Conservation (phyloP, 148 eudicot species). For the Gaultheria prostrata region DNA sequence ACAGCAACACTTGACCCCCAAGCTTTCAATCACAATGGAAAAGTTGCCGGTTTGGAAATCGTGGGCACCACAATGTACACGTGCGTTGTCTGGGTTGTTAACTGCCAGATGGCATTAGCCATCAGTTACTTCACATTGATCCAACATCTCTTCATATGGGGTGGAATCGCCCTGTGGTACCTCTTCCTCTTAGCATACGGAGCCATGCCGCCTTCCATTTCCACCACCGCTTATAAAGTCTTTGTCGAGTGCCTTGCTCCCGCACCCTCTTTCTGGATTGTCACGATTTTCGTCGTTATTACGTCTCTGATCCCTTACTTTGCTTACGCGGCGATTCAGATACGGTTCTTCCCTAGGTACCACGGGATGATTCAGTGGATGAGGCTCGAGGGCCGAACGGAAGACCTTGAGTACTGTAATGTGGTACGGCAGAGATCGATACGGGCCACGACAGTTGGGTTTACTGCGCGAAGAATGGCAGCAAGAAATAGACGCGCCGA, state of each 20-base stretch:
- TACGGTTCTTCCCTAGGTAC: conserved; percentile 78
- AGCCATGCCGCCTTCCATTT: conserved; percentile 37
- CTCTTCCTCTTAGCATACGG: conserved; percentile 65
- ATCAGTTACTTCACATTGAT: conserved; percentile 76
- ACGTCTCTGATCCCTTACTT: conserved; percentile 66
- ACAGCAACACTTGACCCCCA: conserved; percentile 40
- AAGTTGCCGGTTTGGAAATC: conserved; percentile 45
- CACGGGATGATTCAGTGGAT: conserved; percentile 87
- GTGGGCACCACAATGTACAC: conserved; percentile 79
- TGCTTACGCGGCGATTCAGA: conserved; percentile 44
- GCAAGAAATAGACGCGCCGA: conserved; percentile 23
- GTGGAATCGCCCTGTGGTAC: conserved; percentile 73
- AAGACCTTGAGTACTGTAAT: conserved; percentile 62
- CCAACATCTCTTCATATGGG: conserved; percentile 81
- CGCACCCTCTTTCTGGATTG: conserved; percentile 52
- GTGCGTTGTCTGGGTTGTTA: conserved; percentile 76
- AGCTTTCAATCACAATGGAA: conserved; percentile 54
- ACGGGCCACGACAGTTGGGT: conserved; percentile 59
- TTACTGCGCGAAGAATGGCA: conserved; percentile 49
- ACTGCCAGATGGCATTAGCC: conserved; percentile 77
- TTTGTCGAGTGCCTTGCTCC: conserved; percentile 64
- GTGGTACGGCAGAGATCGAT: conserved; percentile 63
- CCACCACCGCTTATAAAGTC: conserved; percentile 62
- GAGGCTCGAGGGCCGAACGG: conserved; percentile 49
- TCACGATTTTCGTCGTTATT: conserved; percentile 54